Evolutionary conservation across 2,329 filamentous ascomycete species (phyloP), one percentile per base, ranked within the genome.

Genomic region (Clonostachys sp.): DNA sequence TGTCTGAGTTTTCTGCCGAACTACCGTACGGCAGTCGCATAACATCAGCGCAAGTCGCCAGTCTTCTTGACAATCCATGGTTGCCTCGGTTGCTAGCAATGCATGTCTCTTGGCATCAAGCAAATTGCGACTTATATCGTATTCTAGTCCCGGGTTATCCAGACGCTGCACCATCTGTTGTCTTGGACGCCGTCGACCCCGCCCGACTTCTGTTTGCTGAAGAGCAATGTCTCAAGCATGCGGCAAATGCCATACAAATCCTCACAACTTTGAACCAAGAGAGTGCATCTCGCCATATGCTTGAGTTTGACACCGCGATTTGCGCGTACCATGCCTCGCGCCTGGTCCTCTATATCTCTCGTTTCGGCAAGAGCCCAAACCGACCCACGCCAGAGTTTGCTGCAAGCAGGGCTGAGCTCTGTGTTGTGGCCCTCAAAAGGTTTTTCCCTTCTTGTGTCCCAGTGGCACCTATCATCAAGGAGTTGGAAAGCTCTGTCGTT

Each of bases 91-190:
- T 50, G 20, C n/a, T 57, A 4, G n/a, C 46, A 8, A 41, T 48
- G 30, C 46, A 50, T 9, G 30, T 57, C 13, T 50, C 51, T 1
- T 73, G 64, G 56, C 68, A 72, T 16, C 68, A 73, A 42, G 67
- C 63, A 12, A 64, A 72, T 45, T 72, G 68, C 51, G 71, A 74
- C 43, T 50, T 74, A 5, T 72, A 73, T 46, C 67, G 71, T 3
- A 61, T 72, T n/a, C 61, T 72, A 5, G 53, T 74, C 4, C 61
- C 61, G 3, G 66, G 62, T 12, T 73, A 68, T 41, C 64, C 62
- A 5, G 70, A 73, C 42, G 63, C 68, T 0, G 65, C 70, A 0
- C 69, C 67, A 0, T 47, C 50, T 1, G 56, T 55, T 0, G 56
- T 65, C 2, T 52, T 69, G 6, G 56, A 58, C 5, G 55, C 51